Conservation (phyloP, 2,329 filamentous ascomycete genomes). For the Byssochlamys sp. region DNA sequence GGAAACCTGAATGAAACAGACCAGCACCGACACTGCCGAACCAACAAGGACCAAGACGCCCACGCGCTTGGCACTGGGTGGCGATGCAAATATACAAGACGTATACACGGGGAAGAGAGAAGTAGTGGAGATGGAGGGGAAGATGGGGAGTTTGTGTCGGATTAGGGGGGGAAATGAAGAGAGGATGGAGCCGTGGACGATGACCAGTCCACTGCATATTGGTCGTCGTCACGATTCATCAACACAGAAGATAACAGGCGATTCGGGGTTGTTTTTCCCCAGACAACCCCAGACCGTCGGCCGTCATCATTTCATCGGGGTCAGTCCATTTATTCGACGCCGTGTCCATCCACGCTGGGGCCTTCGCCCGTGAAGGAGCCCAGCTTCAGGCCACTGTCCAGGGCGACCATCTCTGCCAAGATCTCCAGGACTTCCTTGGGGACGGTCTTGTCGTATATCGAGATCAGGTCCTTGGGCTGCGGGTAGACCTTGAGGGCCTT, state of each 20-base stretch:
- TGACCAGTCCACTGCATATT: slow-evolving; percentile 12
- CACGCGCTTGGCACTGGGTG: slow-evolving; percentile 18
- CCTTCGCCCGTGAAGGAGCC: slow-evolving; percentile 34
- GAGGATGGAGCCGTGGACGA: slow-evolving; percentile 5
- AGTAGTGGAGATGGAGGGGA: slow-evolving; percentile 19
- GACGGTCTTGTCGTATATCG: slow-evolving; percentile 97
- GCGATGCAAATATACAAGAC: slow-evolving; percentile 26
- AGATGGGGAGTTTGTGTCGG: background rate
- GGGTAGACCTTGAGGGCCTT: slow-evolving; percentile 98
- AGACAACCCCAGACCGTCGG: background rate
- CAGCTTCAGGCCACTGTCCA: slow-evolving; percentile 65
- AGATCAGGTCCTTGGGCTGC: slow-evolving; percentile 80
- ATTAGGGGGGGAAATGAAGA: slow-evolving; percentile 6
- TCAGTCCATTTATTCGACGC: slow-evolving; percentile 24
- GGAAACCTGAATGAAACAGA: background rate
- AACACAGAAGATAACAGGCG: background rate
- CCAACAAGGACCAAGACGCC: slow-evolving; percentile 22
- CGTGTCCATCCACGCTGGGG: slow-evolving; percentile 24
- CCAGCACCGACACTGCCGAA: background rate
- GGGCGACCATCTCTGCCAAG: slow-evolving; percentile 93
- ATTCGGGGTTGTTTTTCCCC: background rate
- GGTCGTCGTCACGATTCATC: background rate
- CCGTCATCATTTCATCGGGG: background rate
- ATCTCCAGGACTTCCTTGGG: slow-evolving; percentile 95
- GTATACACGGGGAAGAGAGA: slow-evolving; percentile 5